Conservation (phyloP, 1,139 yeast genomes). For the Yamadazyma taylorii region DNA sequence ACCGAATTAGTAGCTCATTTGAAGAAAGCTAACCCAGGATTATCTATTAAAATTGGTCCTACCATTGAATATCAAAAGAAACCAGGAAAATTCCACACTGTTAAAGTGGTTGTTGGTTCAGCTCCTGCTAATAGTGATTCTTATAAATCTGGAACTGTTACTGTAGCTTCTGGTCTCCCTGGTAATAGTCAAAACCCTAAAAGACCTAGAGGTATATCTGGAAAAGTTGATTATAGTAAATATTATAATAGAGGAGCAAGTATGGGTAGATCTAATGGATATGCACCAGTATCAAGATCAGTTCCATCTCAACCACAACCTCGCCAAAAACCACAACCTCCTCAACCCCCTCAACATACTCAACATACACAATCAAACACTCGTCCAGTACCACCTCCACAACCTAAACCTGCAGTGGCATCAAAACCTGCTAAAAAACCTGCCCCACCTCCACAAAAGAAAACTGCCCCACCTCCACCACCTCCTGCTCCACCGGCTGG, state of each 20-base stretch:
- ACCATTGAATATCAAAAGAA: slow-evolving; percentile 85
- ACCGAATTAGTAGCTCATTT: slow-evolving; percentile 85
- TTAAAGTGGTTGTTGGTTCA: slow-evolving; percentile 62
- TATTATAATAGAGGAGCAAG: slow-evolving; percentile 40
- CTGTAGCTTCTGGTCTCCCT: slow-evolving; percentile 79
- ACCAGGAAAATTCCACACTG: slow-evolving; percentile 76
- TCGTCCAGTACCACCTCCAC: slow-evolving; percentile 16
- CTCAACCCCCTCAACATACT: slow-evolving; percentile 16
- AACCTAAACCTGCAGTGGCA: slow-evolving; percentile 33
- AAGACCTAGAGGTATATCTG: slow-evolving; percentile 56
- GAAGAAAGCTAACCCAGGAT: slow-evolving; percentile 58
- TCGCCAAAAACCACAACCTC: slow-evolving; percentile 17
- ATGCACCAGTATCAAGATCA: slow-evolving; percentile 8
- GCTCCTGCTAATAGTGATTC: slow-evolving; percentile 62
- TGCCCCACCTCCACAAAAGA: slow-evolving; percentile 35
- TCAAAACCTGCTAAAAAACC: slow-evolving; percentile 38
- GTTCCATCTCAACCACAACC: slow-evolving; percentile 17
- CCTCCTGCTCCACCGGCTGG: slow-evolving; percentile 75
- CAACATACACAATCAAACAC: slow-evolving; percentile 14
- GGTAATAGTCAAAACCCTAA: slow-evolving; percentile 67
- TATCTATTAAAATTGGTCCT: slow-evolving; percentile 67
- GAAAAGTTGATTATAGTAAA: slow-evolving; percentile 45
- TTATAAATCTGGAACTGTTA: slow-evolving; percentile 88
- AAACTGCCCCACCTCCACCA: slow-evolving; percentile 12
- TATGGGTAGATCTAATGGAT: slow-evolving; percentile 9